These are phyloP conservation scores for Zoysia japonica DNA, from an alignment of 176 grass and related monocot species.

Conservation along the genomic window DNA sequence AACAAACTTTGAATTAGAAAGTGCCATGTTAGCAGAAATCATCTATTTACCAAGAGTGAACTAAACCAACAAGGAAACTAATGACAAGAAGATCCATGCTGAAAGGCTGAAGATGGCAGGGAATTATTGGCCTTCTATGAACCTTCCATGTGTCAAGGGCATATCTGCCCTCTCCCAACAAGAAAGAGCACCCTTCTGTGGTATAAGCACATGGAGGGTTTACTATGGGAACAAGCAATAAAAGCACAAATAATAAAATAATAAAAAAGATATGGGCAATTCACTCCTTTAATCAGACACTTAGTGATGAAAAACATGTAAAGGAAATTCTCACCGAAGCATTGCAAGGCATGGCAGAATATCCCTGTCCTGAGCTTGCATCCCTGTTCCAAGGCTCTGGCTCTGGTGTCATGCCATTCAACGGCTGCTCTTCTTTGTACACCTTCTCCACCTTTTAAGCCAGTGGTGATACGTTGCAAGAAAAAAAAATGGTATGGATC, in stretches of 20 bases:
- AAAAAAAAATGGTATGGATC: neutral
- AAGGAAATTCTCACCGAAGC: slow-evolving; percentile 18
- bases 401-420: neutral
- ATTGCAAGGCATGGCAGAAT: neutral
- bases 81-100: neutral
- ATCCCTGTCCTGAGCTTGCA: neutral
- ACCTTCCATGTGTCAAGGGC: too few species aligned
- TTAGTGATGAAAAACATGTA: neutral
- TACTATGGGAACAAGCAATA: neutral
- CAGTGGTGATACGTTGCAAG: neutral
- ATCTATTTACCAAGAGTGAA: neutral
- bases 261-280: neutral
- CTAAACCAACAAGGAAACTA: neutral
- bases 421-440: neutral
- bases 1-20: neutral
- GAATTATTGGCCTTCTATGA: neutral
- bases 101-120: neutral
- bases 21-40: neutral
- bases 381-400: neutral
- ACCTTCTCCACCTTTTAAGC: neutral
- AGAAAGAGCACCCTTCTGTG: too few species aligned
- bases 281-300: neutral
- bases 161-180: too few species aligned
- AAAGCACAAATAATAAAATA: neutral
- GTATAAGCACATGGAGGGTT: neutral